Base-by-base conservation (phyloP, 345 rosid species). In the Citrus trifoliata region DNA sequence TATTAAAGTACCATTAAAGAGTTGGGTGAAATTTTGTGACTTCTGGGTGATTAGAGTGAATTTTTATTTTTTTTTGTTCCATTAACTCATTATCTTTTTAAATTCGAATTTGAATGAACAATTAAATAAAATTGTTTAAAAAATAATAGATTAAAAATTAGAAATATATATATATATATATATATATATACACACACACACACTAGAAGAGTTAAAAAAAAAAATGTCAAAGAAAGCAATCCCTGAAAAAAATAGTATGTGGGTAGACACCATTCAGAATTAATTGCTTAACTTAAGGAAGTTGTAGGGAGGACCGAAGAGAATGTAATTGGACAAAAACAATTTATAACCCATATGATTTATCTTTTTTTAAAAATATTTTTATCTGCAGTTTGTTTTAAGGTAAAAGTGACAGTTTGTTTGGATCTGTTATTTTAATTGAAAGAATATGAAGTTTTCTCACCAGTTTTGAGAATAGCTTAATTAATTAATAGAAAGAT, bases 281-380 rank as follows among this genome's bases (percentile, higher is more conserved):
- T n/a, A 24, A 59, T 58, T 73, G 65, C 76, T n/a, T 12, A 73
- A 73, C n/a, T 59, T n/a, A 35, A 37, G 67, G 66, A 16, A 13
- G 76, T 33, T 53, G 74, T 12, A 53, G 10, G 10, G 59, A 53
- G 21, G 63, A 55, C 21, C 76, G 35, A 60, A 73, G 33, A 37
- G 33, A 37, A 59, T 59, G 40, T 42, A 42, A 61, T 37, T 60
- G 37, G 56, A 74, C 38, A 38, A 73, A 74, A 35, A 1, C 46
- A 21, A n/a, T 4, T 3, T 6, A 18, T 46, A 46, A 13, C 24
- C 38, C 68, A 61, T 38, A 56, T 73, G 76, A 59, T 22, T 58
- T 33, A 12, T 56, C 18, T 10, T 3, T 40, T 40, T 8, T 37
- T 0, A n/a, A 58, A 32, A 13, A 22, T 1, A 56, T 35, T 59